Evolutionary conservation across 2,329 filamentous ascomycete genomes (phyloP), one percentile per base, ranked within the genome.

Genomic region (Sporothrix luriei): DNA sequence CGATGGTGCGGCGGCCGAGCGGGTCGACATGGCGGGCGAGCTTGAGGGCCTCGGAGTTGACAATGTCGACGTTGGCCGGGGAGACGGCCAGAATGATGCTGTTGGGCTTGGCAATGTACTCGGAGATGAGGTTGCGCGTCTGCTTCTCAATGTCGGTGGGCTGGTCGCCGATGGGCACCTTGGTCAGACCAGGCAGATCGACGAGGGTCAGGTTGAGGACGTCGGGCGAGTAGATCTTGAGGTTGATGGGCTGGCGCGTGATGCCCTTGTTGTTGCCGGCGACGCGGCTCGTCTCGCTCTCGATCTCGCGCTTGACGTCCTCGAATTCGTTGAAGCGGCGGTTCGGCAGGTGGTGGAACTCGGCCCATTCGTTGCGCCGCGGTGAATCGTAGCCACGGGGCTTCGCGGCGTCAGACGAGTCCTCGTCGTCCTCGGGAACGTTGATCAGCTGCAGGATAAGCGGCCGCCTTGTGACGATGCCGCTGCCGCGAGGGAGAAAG

Each of bases 371-470:
- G 74, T 84, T 86, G 74, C 85, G 86, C 70, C 85, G 82, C 71
- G 86, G 85, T 75, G 93, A 89, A 72, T 88, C 91, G 55, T 97
- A 94, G 91, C 90, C 62, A 90, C 83, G 10, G n/a, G 61, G 7
- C 9, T 69, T 55, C n/a, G 59, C 29, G 40, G 65, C 62, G 24
- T 67, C 38, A 29, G 49, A 38, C 75, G 88, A 84, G 76, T 93
- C 87, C 61, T 86, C 83, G 72, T 87, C 87, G 76, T 96, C 91
- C 70, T 90, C 88, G 66, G 93, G 91, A 69, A 99, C 90, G 78
- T 99, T 99, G 88, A 99, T 98, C 78, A 99, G 91, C 81, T 99
- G 95, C 71, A 99, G 88, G 76, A 99, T 97, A 76, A 99, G 86
- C 70, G 95, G 95, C 77, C 95, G 88, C 72, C 95, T 88, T 70